Evolutionary conservation across 2,329 filamentous ascomycete species (phyloP).

Genomic region (Tolypocladium guangdongense): DNA sequence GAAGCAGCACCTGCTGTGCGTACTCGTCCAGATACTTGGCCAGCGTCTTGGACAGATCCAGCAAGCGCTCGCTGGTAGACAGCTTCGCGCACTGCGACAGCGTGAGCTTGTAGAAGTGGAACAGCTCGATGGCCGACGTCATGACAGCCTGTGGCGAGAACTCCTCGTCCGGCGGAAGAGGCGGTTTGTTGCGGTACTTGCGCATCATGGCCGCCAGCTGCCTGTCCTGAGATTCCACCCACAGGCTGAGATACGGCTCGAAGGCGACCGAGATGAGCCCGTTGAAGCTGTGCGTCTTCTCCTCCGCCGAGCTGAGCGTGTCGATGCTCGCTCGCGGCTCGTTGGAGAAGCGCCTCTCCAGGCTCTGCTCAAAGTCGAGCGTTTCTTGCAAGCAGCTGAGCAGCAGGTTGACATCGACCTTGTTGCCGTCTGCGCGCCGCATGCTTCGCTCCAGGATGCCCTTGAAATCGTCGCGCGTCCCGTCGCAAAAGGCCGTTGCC

Average conservation of each 20-base stretch:
- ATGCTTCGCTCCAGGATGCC: slow-evolving; percentile 82
- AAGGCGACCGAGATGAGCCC: slow-evolving; percentile 94
- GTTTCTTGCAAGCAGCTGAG: slow-evolving; percentile 89
- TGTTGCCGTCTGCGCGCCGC: slow-evolving; percentile 63
- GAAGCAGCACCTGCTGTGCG: slow-evolving; percentile 79
- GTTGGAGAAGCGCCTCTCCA: slow-evolving; percentile 73
- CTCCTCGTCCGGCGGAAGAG: slow-evolving; percentile 77
- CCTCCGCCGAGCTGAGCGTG: slow-evolving; percentile 70
- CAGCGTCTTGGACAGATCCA: slow-evolving; percentile 76
- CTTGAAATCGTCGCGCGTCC: slow-evolving; percentile 90
- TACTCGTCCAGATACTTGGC: slow-evolving; percentile 94
- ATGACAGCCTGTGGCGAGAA: slow-evolving; percentile 87
- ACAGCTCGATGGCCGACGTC: slow-evolving; percentile 87
- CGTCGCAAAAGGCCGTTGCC: slow-evolving; percentile 88
- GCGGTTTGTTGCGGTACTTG: slow-evolving; percentile 72
- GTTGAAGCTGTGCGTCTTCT: slow-evolving; percentile 67
- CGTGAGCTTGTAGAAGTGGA: slow-evolving; percentile 91
- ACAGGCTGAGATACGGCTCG: slow-evolving; percentile 90
- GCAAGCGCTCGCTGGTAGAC: slow-evolving; percentile 76
- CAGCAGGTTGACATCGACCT: slow-evolving; percentile 80
- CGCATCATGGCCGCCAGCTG: slow-evolving; percentile 76
- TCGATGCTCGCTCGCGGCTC: slow-evolving; percentile 75
- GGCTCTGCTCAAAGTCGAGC: slow-evolving; percentile 86
- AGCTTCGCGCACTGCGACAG: slow-evolving; percentile 92
- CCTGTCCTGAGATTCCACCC: slow-evolving; percentile 94